A percentile compares a stretch with the other conserved stretches of the same genome.
phyloP scores from a whole-genome alignment of 2,329 filamentous ascomycete species.

The Phialophora tarda region DNA sequence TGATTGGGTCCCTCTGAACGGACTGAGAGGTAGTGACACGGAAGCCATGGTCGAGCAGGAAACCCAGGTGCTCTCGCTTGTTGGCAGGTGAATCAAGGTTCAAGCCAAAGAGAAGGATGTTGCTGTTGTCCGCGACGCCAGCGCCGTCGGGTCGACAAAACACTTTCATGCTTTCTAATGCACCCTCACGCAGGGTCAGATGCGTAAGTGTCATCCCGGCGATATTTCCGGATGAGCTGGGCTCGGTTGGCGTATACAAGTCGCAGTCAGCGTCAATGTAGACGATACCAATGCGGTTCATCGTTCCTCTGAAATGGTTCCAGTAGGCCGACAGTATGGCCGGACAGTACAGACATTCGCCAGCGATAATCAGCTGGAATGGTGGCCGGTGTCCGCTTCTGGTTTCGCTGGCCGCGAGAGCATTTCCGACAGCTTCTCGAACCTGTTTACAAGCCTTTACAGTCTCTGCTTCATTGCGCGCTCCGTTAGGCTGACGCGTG shows the following conservation, averaged over 20 bases:
- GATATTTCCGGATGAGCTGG: conserved; percentile 21
- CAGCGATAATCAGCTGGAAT: conserved; percentile 26
- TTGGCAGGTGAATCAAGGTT: conserved; percentile 22
- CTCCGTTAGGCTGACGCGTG: conserved; percentile 9
- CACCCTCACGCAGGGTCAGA: conserved; percentile 15
- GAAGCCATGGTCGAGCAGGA: conserved; percentile 40
- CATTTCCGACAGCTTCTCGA: neutral
- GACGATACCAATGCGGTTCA: conserved; percentile 23
- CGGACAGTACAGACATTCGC: conserved; percentile 28
- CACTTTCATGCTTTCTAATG: conserved; percentile 18
- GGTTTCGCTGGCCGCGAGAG: conserved; percentile 3
- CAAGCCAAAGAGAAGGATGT: conserved; percentile 26
- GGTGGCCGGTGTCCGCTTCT: neutral
- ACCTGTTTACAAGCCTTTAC: conserved; percentile 19
- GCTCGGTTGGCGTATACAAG: conserved; percentile 15
- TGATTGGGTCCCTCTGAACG: conserved; percentile 28
- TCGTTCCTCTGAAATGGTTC: conserved; percentile 3
- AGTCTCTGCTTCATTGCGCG: conserved; percentile 25
- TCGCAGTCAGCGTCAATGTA: conserved; percentile 32
- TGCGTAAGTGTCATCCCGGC: conserved; percentile 27
- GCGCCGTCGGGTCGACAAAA: conserved; percentile 17
- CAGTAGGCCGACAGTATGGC: conserved; percentile 26
- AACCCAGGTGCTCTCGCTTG: conserved; percentile 32
- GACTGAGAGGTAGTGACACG: conserved; percentile 36
- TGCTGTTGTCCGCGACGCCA: conserved; percentile 19